Conservation (phyloP, 768 basidiomycete genomes). For the Lepiota brunneoincarnata region DNA sequence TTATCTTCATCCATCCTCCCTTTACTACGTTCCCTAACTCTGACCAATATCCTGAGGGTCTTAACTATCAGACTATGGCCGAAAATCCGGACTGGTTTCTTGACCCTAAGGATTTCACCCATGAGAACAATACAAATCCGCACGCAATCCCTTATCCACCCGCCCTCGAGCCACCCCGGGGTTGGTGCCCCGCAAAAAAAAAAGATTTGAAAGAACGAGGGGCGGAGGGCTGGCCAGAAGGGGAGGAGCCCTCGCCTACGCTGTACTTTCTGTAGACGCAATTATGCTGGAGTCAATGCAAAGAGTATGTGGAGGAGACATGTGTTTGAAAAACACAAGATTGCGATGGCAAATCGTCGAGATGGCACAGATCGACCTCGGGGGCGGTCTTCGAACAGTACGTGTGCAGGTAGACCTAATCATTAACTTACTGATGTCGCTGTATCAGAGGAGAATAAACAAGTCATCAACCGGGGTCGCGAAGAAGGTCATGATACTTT, state of each 20-base stretch:
- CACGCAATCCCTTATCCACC: constrained; percentile 70
- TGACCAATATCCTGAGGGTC: constrained; percentile 58
- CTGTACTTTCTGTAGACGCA: constrained; percentile 82
- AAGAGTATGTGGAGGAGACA: constrained; percentile 92
- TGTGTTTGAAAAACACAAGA: constrained; percentile 88
- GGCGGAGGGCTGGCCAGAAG: constrained; percentile 72
- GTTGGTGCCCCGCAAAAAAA: constrained; percentile 87
- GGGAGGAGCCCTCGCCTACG: constrained; percentile 76
- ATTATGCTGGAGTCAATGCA: constrained; percentile 83
- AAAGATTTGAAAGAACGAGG: constrained; percentile 72
- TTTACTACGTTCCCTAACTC: constrained; percentile 67
- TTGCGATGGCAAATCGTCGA: constrained; percentile 84
- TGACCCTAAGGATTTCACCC: constrained; percentile 61
- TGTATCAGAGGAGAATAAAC: constrained; percentile 57
- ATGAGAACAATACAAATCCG: constrained; percentile 41
- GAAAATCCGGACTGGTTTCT: constrained; percentile 81
- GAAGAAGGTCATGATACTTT: constrained; percentile 41
- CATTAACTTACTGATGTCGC: constrained; percentile 6
- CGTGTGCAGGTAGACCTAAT: constrained; percentile 23
- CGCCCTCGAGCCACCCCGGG: constrained; percentile 77
- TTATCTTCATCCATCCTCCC: constrained; percentile 73
- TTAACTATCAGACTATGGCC: constrained; percentile 71
- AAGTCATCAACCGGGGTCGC: constrained; percentile 18
- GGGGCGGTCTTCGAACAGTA: constrained; percentile 65
- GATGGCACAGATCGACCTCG: constrained; percentile 65